A percentile compares a stretch with the other conserved stretches of the same genome.
Conservation (phyloP, 768 basidiomycete genomes). For the Termitomyces sp. region DNA sequence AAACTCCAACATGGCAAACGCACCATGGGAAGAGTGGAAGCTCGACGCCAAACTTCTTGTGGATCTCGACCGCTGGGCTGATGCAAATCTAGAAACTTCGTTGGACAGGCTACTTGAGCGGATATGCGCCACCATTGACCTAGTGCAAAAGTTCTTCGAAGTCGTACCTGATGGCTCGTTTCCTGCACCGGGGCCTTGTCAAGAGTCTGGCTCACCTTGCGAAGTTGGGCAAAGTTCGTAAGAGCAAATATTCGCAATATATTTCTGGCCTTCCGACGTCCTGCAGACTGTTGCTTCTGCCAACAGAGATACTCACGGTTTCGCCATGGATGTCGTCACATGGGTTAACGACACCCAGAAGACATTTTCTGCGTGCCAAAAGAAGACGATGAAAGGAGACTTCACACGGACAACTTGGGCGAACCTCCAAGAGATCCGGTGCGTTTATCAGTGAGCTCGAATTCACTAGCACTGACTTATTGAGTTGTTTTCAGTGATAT, state of each 20-base stretch:
- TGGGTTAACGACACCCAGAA: neutral
- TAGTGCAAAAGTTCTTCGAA: conserved; percentile 6
- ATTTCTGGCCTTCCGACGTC: neutral
- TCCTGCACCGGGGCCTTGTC: conserved; percentile 13
- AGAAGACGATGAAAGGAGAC: neutral
- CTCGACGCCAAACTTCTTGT: conserved; percentile 10
- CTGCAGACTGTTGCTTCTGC: neutral
- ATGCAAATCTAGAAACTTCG: conserved; percentile 2
- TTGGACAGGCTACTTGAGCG: conserved; percentile 1
- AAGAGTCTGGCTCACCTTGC: conserved; percentile 11
- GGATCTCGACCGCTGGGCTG: conserved; percentile 4
- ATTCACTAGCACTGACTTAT: neutral
- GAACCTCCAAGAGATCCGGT: conserved; percentile 10
- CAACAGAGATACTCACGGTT: neutral
- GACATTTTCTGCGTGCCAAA: neutral
- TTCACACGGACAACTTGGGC: conserved; percentile 4
- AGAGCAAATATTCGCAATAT: too few species aligned
- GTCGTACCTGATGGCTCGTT: conserved; percentile 13
- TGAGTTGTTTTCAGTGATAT: neutral
- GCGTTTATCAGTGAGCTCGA: neutral
- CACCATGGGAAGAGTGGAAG: conserved; percentile 6
- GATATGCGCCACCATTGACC: conserved; percentile 6
- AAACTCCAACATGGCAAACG: neutral
- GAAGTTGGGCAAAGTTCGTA: conserved; percentile 8
- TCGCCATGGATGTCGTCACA: conserved; percentile 4